Percentiles rank a stretch among this genome's conserved stretches.
Evolutionary conservation across 192 early-diverging fungal species (phyloP).

Genomic region (Dispira parvispora): DNA sequence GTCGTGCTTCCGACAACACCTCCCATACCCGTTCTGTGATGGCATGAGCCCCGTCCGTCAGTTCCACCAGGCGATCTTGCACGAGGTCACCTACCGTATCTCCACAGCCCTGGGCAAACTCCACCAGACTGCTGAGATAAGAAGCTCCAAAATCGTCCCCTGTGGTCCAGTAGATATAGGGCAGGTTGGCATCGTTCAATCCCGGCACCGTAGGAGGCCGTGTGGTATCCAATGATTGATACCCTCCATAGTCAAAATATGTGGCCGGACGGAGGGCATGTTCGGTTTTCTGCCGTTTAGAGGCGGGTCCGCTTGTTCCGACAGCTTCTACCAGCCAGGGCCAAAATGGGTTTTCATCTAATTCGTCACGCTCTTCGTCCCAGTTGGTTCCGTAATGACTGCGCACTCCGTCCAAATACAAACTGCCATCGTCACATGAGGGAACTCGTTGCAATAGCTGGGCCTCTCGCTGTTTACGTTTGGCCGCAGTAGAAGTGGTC

Average conservation of each 20-base stretch:
- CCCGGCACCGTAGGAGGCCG: too few species aligned
- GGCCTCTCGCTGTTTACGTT: neutral
- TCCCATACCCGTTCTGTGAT: conserved; percentile 5
- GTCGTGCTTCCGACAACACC: neutral
- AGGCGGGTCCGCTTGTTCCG: conserved; percentile 2
- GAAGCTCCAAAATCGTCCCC: conserved; percentile 24
- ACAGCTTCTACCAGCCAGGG: conserved; percentile 9
- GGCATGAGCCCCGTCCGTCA: conserved; percentile 17
- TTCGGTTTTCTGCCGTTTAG: neutral
- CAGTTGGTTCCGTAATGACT: conserved; percentile 4
- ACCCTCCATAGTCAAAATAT: conserved; percentile 18
- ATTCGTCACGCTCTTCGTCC: conserved; percentile 18
- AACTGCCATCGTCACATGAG: conserved; percentile 4
- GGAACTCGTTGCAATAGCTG: neutral
- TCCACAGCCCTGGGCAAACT: conserved; percentile 25
- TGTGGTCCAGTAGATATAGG: conserved; percentile 14
- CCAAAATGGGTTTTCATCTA: conserved; percentile 15
- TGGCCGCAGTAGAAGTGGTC: neutral
- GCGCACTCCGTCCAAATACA: conserved; percentile 14
- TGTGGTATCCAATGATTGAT: neutral
- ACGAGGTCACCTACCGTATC: conserved; percentile 15
- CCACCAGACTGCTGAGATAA: conserved; percentile 26
- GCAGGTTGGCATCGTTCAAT: neutral
- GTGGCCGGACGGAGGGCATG: conserved; percentile 12
- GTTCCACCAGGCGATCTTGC: conserved; percentile 19